These are phyloP conservation scores for Aspergillus intermedius DNA, from an alignment of 2,329 filamentous ascomycete genomes.

Conservation along the genomic window DNA sequence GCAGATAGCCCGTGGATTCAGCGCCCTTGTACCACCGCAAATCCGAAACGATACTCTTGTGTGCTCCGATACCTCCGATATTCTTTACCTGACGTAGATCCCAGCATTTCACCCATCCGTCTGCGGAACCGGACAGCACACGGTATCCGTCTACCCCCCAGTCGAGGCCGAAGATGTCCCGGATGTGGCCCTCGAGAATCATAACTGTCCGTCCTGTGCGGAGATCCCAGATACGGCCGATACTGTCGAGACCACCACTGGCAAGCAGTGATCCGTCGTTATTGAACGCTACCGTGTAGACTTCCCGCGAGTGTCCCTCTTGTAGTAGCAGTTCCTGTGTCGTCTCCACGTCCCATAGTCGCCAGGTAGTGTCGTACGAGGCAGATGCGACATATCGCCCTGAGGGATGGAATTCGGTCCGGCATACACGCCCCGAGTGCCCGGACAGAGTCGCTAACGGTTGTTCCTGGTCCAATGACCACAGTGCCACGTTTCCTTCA, in stretches of 20 bases:
- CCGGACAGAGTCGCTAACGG: conserved; percentile 76
- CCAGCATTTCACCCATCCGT: conserved; percentile 98
- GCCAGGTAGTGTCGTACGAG: conserved; percentile 94
- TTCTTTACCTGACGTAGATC: conserved; percentile 84
- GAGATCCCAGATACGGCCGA: conserved; percentile 92
- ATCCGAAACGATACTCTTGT: conserved; percentile 86
- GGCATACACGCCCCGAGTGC: conserved; percentile 79
- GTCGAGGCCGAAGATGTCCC: conserved; percentile 86
- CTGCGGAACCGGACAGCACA: conserved; percentile 85
- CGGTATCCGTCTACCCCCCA: conserved; percentile 89
- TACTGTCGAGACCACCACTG: conserved; percentile 88
- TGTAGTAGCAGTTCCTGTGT: conserved; percentile 79
- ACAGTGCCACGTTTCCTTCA: conserved; percentile 80
- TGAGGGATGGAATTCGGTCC: conserved; percentile 90
- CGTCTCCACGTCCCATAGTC: conserved; percentile 87
- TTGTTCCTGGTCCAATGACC: conserved; percentile 81
- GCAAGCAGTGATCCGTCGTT: conserved; percentile 83
- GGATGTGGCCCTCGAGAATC: conserved; percentile 88
- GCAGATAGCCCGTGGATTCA: conserved; percentile 62
- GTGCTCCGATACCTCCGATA: conserved; percentile 79
- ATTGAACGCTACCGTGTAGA: conserved; percentile 86
- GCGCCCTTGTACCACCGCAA: conserved; percentile 87
- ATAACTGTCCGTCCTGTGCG: conserved; percentile 89
- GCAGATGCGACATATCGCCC: conserved; percentile 85
- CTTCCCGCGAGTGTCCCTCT: conserved; percentile 89